These are phyloP conservation scores for Exserohilum turcica DNA, from an alignment of 2,329 filamentous ascomycete species.

Conservation along the genomic window DNA sequence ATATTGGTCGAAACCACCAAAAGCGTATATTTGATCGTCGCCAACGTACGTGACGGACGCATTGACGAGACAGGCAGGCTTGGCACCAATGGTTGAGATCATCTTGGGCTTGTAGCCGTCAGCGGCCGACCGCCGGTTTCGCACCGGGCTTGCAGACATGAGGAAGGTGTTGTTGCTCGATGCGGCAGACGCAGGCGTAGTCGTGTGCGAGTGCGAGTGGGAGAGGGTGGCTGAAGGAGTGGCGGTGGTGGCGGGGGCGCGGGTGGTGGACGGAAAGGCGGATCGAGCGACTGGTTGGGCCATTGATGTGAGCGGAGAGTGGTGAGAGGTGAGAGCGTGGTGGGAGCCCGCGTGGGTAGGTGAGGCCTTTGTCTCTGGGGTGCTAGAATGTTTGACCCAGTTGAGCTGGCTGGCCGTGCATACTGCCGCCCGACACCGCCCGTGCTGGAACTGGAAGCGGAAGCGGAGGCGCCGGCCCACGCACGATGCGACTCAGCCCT, in stretches of 20 bases:
- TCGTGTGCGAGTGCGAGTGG: constrained; percentile 32
- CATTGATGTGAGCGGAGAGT: constrained; percentile 32
- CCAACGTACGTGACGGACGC: constrained; percentile 98
- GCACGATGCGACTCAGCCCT: constrained; percentile 14
- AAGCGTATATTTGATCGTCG: constrained; percentile 96
- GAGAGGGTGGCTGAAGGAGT: constrained; percentile 50
- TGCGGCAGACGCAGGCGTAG: constrained; percentile 55
- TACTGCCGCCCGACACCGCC: constrained; percentile 15
- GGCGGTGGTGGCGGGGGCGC: constrained; percentile 34
- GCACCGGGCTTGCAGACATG: constrained; percentile 77
- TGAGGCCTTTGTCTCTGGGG: constrained; percentile 25
- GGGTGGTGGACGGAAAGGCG: constrained; percentile 26
- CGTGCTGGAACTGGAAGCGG: constrained; percentile 17
- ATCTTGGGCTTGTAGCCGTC: constrained; percentile 87
- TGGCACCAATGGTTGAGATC: constrained; percentile 63
- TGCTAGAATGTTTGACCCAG: constrained; percentile 30
- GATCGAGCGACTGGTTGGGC: constrained; percentile 32
- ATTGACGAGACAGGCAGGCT: constrained; percentile 94
- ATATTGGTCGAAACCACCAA: constrained; percentile 98
- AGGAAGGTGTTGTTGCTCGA: constrained; percentile 82
- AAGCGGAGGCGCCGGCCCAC: constrained; percentile 23
- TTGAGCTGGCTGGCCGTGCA: constrained; percentile 20
- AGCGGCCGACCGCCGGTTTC: constrained; percentile 55
- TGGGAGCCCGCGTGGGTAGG: constrained; percentile 26
- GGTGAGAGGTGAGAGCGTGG: constrained; percentile 16